phyloP scores from a whole-genome alignment of 2,329 filamentous ascomycete species.

The Rutstroemia sydowiana region DNA sequence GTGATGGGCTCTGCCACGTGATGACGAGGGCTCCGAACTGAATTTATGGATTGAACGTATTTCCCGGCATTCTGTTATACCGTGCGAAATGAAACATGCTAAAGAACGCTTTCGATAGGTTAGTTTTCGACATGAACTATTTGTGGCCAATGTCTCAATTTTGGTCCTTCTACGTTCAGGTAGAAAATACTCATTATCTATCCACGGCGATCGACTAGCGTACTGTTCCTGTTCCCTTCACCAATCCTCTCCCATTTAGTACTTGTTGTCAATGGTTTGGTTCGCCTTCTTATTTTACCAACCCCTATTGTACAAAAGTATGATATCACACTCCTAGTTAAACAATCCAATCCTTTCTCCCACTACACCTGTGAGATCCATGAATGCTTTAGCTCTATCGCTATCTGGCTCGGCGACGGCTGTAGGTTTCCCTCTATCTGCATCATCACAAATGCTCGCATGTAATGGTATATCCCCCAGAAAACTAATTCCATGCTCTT shows the following conservation, averaged over 20 bases:
- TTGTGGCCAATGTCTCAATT: neutral
- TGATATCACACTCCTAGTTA: neutral
- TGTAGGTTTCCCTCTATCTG: constrained; percentile 79
- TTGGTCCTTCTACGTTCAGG: neutral
- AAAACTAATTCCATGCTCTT: constrained; percentile 66
- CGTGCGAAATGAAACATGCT: constrained; percentile 11
- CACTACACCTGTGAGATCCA: constrained; percentile 56
- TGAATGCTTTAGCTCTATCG: constrained; percentile 63
- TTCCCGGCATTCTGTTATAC: constrained; percentile 6
- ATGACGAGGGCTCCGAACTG: too few relatives aligned
- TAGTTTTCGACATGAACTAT: neutral
- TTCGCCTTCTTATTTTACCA: too few relatives aligned
- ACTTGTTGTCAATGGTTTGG: too few relatives aligned
- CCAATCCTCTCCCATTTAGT: too few relatives aligned
- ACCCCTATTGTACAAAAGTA: neutral
- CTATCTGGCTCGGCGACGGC: constrained; percentile 80
- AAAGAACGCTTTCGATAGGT: constrained; percentile 13
- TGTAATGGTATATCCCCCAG: constrained; percentile 87
- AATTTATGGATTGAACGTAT: constrained; percentile 19
- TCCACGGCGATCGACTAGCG: too few relatives aligned
- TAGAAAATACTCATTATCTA: neutral
- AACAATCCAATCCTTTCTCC: constrained; percentile 25
- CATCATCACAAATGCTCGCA: constrained; percentile 77
- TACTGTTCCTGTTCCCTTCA: too few relatives aligned
- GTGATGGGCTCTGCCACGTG: too few relatives aligned